Evolutionary conservation across 106 monocot species (phyloP).

Genomic region (Platanthera zijinensis): DNA sequence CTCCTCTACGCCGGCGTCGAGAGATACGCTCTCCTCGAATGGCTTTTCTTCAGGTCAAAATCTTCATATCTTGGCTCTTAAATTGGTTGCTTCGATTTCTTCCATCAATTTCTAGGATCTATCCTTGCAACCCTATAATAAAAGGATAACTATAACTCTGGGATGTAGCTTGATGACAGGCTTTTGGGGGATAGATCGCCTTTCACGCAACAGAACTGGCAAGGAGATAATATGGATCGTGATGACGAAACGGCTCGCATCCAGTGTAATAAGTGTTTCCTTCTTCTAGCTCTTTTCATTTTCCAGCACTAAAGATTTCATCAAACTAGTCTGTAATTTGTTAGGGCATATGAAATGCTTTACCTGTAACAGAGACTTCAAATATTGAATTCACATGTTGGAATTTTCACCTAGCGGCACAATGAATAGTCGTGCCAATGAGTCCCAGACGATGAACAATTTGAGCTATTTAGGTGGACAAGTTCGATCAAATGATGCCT

Average conservation of each 20-base stretch:
- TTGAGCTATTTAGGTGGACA: too few species aligned
- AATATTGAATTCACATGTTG: too few species aligned
- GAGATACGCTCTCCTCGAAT: constrained; percentile 88
- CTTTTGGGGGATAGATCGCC: constrained; percentile 86
- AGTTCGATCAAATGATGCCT: too few species aligned
- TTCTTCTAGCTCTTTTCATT: neutral
- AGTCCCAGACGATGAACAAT: too few species aligned
- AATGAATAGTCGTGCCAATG: too few species aligned
- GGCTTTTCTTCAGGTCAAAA: constrained; percentile 91
- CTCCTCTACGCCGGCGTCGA: constrained; percentile 93
- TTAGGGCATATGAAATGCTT: too few species aligned
- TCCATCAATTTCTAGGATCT: neutral
- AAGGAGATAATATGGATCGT: constrained; percentile 76
- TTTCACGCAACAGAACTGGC: constrained; percentile 87
- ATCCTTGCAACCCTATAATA: neutral
- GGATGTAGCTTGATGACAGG: constrained; percentile 23
- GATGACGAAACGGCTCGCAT: constrained; percentile 91
- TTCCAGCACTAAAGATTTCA: too few species aligned
- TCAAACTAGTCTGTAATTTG: too few species aligned
- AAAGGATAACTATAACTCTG: neutral
- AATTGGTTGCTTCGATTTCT: neutral
- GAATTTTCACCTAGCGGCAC: too few species aligned
- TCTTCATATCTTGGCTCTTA: neutral
- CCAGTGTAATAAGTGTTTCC: constrained; percentile 58
- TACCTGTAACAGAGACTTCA: too few species aligned